Evolutionary conservation across 2,329 filamentous ascomycete genomes (phyloP).

Genomic region (Pleomassaria siparia): DNA sequence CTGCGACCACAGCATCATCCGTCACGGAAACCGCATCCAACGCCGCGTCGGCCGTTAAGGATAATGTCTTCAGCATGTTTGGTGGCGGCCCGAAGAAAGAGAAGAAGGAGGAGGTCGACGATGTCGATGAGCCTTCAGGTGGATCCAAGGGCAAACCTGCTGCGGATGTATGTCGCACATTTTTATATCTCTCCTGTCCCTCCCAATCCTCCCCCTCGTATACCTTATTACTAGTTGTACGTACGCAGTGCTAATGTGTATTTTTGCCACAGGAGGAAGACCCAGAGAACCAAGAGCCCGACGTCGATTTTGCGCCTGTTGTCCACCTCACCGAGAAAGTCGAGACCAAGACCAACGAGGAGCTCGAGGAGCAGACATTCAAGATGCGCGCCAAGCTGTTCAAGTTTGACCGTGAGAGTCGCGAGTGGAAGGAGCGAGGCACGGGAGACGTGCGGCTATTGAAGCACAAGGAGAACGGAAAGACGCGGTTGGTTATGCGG

Average conservation of each 20-base stretch:
- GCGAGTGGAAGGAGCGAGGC: conserved; percentile 99
- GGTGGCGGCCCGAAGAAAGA: conserved; percentile 96
- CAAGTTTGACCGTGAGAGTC: conserved; percentile 88
- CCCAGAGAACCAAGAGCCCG: conserved; percentile 85
- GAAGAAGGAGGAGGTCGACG: conserved; percentile 77
- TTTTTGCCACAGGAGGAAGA: conserved; percentile 60
- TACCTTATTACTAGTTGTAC: no score
- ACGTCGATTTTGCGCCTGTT: conserved; percentile 96
- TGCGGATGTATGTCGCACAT: conserved; percentile 51
- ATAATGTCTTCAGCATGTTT: conserved; percentile 94
- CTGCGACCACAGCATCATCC: conserved; percentile 10
- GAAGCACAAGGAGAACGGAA: conserved; percentile 98
- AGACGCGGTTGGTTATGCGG: conserved; percentile 97
- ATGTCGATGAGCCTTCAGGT: conserved; percentile 78
- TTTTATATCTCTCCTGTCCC: no score
- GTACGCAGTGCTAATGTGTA: no score
- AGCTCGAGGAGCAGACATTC: conserved; percentile 95
- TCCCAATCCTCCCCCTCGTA: no score
- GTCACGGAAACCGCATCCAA: conserved; percentile 41
- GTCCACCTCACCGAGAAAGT: conserved; percentile 96
- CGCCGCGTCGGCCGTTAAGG: conserved; percentile 47
- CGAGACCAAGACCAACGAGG: conserved; percentile 96
- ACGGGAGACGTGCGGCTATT: conserved; percentile 94
- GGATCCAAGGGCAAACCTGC: conserved; percentile 60
- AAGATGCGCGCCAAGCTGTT: conserved; percentile 99